phyloP scores from a whole-genome alignment of 2,329 filamentous ascomycete genomes.

The Diplodia corticola region DNA sequence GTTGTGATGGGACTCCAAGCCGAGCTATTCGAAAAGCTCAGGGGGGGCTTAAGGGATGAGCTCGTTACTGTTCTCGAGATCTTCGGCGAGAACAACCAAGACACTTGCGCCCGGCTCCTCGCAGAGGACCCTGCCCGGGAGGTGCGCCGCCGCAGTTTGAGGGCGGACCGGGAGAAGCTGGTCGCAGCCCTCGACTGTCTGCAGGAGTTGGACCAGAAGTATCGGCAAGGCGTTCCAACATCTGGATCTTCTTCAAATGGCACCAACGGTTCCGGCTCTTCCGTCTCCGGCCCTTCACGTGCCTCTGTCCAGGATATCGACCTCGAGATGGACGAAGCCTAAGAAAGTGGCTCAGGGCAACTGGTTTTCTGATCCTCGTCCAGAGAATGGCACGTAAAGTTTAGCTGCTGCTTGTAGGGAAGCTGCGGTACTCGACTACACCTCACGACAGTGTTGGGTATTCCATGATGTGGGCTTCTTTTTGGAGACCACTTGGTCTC shows the following conservation, averaged over 20 bases:
- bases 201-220: slow-evolving; percentile 23
- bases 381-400: not conserved
- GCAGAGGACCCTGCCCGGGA: slow-evolving; percentile 38
- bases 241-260: not conserved
- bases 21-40: slow-evolving; percentile 30
- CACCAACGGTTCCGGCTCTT: not conserved
- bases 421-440: not conserved
- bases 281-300: not conserved
- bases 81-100: not conserved
- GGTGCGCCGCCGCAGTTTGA: slow-evolving; percentile 29
- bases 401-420: not conserved
- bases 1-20: slow-evolving; percentile 43
- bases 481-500: not conserved
- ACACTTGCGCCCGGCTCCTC: slow-evolving; percentile 31
- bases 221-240: not conserved
- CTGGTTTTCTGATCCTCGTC: too few relatives aligned
- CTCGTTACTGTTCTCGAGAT: slow-evolving; percentile 26
- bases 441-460: not conserved
- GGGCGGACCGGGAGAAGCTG: slow-evolving; percentile 33
- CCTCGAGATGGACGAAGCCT: not conserved
- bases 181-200: slow-evolving; percentile 31
- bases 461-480: not conserved
- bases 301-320: not conserved
- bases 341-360: too few relatives aligned
- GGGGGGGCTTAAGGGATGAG: slow-evolving; percentile 25